phyloP scores from a whole-genome alignment of 352 stramenopile species.

The Ophiocytium majus region DNA sequence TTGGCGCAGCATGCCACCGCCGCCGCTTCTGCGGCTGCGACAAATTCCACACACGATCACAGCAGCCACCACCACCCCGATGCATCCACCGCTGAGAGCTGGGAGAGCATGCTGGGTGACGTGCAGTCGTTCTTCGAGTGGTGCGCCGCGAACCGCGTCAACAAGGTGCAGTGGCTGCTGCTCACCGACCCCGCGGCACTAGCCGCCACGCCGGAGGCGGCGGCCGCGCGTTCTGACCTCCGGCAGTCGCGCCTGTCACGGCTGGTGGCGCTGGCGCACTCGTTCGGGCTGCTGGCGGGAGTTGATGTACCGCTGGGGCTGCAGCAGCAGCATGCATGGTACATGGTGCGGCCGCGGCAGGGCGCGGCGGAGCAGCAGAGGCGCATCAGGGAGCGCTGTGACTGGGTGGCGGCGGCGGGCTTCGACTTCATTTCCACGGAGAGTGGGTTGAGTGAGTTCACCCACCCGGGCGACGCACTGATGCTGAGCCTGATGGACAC shows the following conservation, averaged over 20 bases:
- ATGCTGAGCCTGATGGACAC: slow-evolving; percentile 56
- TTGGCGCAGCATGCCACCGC: too few relatives aligned
- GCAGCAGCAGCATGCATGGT: slow-evolving; percentile 57
- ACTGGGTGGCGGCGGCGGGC: slow-evolving; percentile 51
- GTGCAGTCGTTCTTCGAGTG: slow-evolving; percentile 56
- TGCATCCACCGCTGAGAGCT: slow-evolving; percentile 24
- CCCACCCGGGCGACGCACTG: slow-evolving; percentile 47
- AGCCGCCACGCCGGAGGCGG: neutral
- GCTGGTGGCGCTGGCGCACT: slow-evolving; percentile 47
- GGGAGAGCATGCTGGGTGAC: slow-evolving; percentile 51
- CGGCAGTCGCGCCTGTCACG: slow-evolving; percentile 21
- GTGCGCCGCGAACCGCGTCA: slow-evolving; percentile 52
- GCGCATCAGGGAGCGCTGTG: slow-evolving; percentile 36
- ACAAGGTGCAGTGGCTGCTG: slow-evolving; percentile 57
- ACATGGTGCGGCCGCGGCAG: slow-evolving; percentile 42
- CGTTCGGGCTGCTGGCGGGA: slow-evolving; percentile 51
- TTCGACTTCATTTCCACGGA: slow-evolving; percentile 61
- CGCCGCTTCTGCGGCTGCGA: too few relatives aligned
- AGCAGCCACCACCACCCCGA: neutral
- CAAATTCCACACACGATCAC: neutral
- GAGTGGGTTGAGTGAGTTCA: slow-evolving; percentile 58
- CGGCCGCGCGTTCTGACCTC: neutral
- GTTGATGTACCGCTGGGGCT: slow-evolving; percentile 55
- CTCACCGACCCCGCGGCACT: slow-evolving; percentile 32
- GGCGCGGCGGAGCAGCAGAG: slow-evolving; percentile 28